phyloP scores from a whole-genome alignment of 129 eudicot species.

The Chrysanthemum lavandulifolium region DNA sequence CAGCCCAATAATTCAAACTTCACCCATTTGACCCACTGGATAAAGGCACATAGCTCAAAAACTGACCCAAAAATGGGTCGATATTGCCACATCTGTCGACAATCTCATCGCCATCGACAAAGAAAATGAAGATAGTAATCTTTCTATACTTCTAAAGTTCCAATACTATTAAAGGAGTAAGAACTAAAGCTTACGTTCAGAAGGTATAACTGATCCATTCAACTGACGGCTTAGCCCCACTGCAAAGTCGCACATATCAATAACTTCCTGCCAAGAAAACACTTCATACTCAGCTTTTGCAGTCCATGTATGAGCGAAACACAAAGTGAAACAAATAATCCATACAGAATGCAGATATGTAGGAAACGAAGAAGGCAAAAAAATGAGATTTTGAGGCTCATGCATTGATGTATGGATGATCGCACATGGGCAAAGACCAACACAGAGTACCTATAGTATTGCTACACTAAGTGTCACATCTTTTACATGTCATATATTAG shows the following conservation, averaged over 20 bases:
- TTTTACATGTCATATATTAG: slow-evolving; percentile 2
- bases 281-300: slow-evolving; percentile 13
- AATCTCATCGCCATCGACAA: neutral
- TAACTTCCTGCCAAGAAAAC: slow-evolving; percentile 70
- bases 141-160: slow-evolving; percentile 7
- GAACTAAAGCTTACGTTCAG: slow-evolving; percentile 67
- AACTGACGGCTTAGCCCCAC: slow-evolving; percentile 97
- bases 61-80: neutral
- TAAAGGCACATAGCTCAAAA: neutral
- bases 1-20: neutral
- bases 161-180: neutral
- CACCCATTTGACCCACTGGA: neutral
- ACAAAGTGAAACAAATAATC: slow-evolving; percentile 8
- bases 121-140: neutral
- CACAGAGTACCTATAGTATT: too few species aligned
- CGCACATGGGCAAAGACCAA: neutral
- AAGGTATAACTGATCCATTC: slow-evolving; percentile 92
- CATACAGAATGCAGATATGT: slow-evolving; percentile 6
- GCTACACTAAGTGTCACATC: neutral
- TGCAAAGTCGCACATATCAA: slow-evolving; percentile 99
- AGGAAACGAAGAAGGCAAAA: neutral
- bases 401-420: neutral
- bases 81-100: neutral
- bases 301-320: neutral
- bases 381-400: neutral